Percentiles rank a stretch among this genome's conserved stretches.
These are phyloP conservation scores for Pythium dissotocum DNA, from an alignment of 352 stramenopile genomes.

Conservation along the genomic window DNA sequence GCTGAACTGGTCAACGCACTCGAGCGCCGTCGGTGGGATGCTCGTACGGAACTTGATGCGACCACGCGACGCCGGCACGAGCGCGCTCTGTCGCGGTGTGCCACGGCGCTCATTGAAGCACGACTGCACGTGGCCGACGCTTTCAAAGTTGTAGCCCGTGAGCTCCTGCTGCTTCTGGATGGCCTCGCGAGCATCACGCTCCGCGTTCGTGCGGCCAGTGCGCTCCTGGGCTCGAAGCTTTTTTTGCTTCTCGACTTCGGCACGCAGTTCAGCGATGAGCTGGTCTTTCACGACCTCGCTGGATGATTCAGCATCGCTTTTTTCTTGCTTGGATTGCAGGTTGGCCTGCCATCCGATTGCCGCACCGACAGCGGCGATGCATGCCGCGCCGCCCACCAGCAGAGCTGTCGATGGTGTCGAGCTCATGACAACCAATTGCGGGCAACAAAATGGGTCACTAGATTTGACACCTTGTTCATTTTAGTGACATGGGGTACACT, in stretches of 20 bases:
- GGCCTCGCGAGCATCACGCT: constrained; percentile 62
- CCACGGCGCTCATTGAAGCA: constrained; percentile 88
- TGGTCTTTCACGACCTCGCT: constrained; percentile 29
- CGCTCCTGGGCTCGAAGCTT: constrained; percentile 73
- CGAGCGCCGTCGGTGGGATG: constrained; percentile 72
- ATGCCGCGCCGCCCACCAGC: constrained; percentile 20
- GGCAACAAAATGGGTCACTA: background rate
- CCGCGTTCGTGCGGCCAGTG: constrained; percentile 66
- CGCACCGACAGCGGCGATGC: constrained; percentile 20
- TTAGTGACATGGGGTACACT: constrained; percentile 11
- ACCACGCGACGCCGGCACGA: constrained; percentile 65
- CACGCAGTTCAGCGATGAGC: constrained; percentile 47
- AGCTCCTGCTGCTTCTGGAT: constrained; percentile 65
- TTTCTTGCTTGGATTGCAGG: constrained; percentile 3
- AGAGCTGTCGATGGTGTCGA: constrained; percentile 3
- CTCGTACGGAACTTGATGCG: constrained; percentile 76
- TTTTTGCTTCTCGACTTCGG: constrained; percentile 71
- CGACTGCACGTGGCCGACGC: constrained; percentile 72
- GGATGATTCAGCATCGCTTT: background rate
- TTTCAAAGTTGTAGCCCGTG: constrained; percentile 69
- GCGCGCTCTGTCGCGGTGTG: constrained; percentile 76
- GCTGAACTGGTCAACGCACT: constrained; percentile 85
- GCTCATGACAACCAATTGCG: constrained; percentile 5
- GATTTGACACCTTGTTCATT: background rate
- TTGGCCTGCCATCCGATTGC: constrained; percentile 25